Conservation (phyloP, 441 rosid species). For the Eruca vesicaria region DNA sequence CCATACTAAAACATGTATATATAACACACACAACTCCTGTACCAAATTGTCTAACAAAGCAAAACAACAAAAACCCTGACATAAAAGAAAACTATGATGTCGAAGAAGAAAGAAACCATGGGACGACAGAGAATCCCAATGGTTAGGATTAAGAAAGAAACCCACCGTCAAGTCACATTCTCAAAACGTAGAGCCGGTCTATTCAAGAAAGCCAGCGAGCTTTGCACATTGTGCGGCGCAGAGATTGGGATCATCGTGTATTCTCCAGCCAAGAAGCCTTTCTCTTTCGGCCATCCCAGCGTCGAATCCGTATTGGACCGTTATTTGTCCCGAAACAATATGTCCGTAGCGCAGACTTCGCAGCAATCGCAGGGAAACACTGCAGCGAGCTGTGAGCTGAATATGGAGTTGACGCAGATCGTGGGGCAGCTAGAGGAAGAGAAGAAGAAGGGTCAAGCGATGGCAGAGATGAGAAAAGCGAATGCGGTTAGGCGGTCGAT, state of each 20-base stretch:
- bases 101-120: constrained; percentile 35
- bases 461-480: constrained; percentile 18
- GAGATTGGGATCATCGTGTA: constrained; percentile 37
- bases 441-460: constrained; percentile 24
- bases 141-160: constrained; percentile 34
- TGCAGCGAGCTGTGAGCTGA: constrained; percentile 1
- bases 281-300: constrained; percentile 32
- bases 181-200: constrained; percentile 46
- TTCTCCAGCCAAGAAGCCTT: constrained; percentile 36
- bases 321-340: background rate
- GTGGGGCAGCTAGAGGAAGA: constrained; percentile 23
- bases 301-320: constrained; percentile 29
- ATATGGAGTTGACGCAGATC: constrained; percentile 4
- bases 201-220: constrained; percentile 45
- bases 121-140: constrained; percentile 46
- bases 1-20: background rate
- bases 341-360: background rate
- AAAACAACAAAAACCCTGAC: background rate
- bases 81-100: constrained; percentile 1
- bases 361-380: background rate
- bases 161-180: constrained; percentile 44
- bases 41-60: constrained; percentile 9
- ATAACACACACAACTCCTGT: background rate
- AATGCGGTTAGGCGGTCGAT: background rate
- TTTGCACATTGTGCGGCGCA: constrained; percentile 39